Evolutionary conservation across 2,329 filamentous ascomycete genomes (phyloP).

Genomic region (Hypoxylon sp.): DNA sequence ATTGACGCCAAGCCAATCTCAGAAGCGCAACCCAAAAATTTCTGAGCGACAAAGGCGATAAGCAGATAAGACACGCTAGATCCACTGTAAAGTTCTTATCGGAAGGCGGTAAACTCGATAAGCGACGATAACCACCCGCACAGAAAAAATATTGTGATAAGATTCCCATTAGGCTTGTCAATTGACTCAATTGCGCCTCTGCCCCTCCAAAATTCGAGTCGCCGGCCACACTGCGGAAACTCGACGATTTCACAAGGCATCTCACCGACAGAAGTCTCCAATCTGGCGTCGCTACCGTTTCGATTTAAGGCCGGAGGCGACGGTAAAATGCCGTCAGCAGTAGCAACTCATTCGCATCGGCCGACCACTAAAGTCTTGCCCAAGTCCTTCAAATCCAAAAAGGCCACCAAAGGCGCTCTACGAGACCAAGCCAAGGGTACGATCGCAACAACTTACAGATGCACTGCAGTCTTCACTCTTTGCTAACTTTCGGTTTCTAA

Average conservation of each 20-base stretch:
- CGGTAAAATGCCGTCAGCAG: slow-evolving; percentile 81
- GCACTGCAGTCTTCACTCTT: slow-evolving; percentile 6
- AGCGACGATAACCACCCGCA: slow-evolving; percentile 33
- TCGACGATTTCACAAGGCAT: slow-evolving; percentile 13
- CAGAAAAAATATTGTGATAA: slow-evolving; percentile 42
- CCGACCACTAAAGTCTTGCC: slow-evolving; percentile 90
- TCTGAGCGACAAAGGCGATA: slow-evolving; percentile 25
- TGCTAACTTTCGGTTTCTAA: slow-evolving; percentile 34
- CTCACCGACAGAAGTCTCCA: slow-evolving; percentile 54
- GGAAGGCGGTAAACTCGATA: slow-evolving; percentile 20
- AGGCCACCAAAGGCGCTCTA: slow-evolving; percentile 88
- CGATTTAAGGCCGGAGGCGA: slow-evolving; percentile 87
- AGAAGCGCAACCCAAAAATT: slow-evolving; percentile 42
- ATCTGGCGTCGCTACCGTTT: slow-evolving; percentile 81
- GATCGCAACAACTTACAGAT: slow-evolving; percentile 21
- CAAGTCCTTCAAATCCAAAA: slow-evolving; percentile 93
- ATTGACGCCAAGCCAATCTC: slow-evolving; percentile 35
- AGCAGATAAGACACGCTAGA: slow-evolving; percentile 30
- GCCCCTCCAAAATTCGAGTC: slow-evolving; percentile 40
- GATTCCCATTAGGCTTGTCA: slow-evolving; percentile 27
- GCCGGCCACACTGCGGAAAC: not conserved
- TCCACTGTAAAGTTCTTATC: slow-evolving; percentile 44
- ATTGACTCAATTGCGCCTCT: slow-evolving; percentile 40
- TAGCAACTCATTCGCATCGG: slow-evolving; percentile 85
- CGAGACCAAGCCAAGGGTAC: slow-evolving; percentile 88